phyloP scores from a whole-genome alignment of 495 filamentous ascomycete species.

The Glonium stellatum region DNA sequence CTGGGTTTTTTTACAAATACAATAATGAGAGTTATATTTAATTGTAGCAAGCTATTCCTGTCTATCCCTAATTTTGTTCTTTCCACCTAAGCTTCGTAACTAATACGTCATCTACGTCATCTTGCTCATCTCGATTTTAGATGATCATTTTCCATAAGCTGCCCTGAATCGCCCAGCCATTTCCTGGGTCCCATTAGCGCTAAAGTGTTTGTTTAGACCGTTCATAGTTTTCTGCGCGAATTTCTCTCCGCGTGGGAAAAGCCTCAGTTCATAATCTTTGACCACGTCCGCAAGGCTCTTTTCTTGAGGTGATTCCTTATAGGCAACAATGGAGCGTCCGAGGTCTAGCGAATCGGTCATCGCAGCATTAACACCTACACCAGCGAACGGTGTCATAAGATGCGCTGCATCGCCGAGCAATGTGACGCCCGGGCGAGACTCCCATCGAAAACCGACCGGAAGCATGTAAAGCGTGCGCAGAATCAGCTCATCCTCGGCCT shows the following conservation, averaged over 20 bases:
- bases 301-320: not conserved
- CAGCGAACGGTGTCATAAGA: conserved; percentile 53
- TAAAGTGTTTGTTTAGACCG: not conserved
- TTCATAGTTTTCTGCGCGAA: not conserved
- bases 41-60: too few species aligned
- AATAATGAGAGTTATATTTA: too few species aligned
- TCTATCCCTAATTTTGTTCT: too few species aligned
- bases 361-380: conserved; percentile 53
- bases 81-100: too few species aligned
- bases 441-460: conserved; percentile 35
- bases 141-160: not conserved
- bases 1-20: too few species aligned
- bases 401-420: conserved; percentile 56
- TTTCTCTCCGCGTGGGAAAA: not conserved
- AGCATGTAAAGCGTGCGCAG: conserved; percentile 5
- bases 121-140: too few species aligned
- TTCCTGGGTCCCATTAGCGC: not conserved
- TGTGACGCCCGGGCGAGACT: conserved; percentile 39
- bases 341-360: conserved; percentile 53
- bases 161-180: not conserved
- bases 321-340: conserved; percentile 33
- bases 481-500: conserved; percentile 1
- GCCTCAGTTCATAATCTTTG: not conserved
- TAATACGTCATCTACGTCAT: too few species aligned
- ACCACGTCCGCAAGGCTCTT: not conserved